Evolutionary conservation across 1,139 yeast species (phyloP).

Genomic region (Protomyces lactucae-debilis): DNA sequence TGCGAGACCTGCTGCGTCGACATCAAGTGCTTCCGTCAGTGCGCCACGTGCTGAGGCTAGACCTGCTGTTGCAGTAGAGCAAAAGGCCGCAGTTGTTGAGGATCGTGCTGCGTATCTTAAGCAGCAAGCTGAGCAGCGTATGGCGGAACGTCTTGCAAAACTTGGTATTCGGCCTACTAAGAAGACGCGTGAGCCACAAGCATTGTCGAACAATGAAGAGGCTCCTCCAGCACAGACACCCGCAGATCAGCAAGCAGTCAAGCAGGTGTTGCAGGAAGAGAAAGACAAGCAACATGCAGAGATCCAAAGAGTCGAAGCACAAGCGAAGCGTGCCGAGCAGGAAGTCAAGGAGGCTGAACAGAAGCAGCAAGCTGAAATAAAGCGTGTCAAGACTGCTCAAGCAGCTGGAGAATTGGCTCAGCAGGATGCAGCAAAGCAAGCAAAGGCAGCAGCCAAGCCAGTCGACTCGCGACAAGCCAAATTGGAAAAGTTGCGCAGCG

Average conservation of each 20-base stretch:
- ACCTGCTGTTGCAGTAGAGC: conserved; percentile 22
- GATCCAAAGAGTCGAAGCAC: conserved; percentile 29
- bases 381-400: conserved; percentile 31
- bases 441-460: conserved; percentile 31
- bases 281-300: conserved; percentile 31
- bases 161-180: conserved; percentile 58
- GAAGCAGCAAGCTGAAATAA: conserved; percentile 30
- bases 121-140: conserved; percentile 84
- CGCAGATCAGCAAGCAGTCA: conserved; percentile 1
- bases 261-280: conserved; percentile 28
- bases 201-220: conserved; percentile 24
- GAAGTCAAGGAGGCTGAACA: conserved; percentile 32
- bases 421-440: conserved; percentile 38
- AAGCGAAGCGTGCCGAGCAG: conserved; percentile 16
- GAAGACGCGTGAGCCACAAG: conserved; percentile 24
- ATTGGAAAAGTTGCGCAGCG: conserved; percentile 55
- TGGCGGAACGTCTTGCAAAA: conserved; percentile 84
- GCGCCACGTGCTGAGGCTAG: background rate
- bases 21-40: background rate
- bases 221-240: conserved; percentile 15
- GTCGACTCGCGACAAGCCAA: conserved; percentile 54
- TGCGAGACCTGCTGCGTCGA: background rate
- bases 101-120: conserved; percentile 80
- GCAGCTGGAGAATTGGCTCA: conserved; percentile 44
- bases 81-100: conserved; percentile 39